phyloP scores from a whole-genome alignment of 805 yeast genomes.

The Yamadazyma nakazawae region DNA sequence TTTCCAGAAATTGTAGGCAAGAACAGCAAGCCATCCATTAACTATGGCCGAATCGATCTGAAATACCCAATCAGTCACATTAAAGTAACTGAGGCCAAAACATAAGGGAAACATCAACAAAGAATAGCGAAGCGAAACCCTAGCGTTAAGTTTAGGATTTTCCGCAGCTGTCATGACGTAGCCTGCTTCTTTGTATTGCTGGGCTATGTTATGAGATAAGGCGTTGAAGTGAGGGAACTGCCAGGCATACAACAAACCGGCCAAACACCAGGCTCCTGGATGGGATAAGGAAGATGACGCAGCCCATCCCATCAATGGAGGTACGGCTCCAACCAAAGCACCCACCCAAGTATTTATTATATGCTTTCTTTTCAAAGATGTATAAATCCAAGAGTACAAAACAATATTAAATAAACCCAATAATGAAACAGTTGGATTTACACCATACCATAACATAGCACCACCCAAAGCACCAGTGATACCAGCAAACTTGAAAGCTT shows the following conservation, averaged over 20 bases:
- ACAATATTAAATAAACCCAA: constrained; percentile 80
- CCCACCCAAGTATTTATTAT: constrained; percentile 98
- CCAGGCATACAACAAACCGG: constrained; percentile 91
- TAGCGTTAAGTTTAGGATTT: constrained; percentile 85
- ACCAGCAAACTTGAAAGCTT: constrained; percentile 81
- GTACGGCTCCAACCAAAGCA: constrained; percentile 97
- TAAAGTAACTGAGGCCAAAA: constrained; percentile 71
- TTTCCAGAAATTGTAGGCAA: constrained; percentile 80
- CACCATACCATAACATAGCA: constrained; percentile 67
- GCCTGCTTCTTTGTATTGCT: constrained; percentile 89
- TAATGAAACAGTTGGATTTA: constrained; percentile 77
- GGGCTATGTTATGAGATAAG: constrained; percentile 79
- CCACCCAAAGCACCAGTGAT: constrained; percentile 70
- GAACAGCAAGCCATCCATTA: constrained; percentile 81
- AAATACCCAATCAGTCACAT: constrained; percentile 79
- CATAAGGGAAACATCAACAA: constrained; percentile 93
- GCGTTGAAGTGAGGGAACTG: constrained; percentile 98
- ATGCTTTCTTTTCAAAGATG: constrained; percentile 80
- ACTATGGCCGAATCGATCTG: constrained; percentile 76
- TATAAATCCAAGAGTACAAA: constrained; percentile 86
- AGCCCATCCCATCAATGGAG: constrained; percentile 99
- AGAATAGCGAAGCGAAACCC: constrained; percentile 89
- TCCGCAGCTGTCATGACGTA: constrained; percentile 97
- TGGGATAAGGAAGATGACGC: constrained; percentile 68
- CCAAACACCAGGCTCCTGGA: constrained; percentile 95